A percentile compares a stretch with the other conserved stretches of the same genome.
Conservation (phyloP, 1,139 yeast species). For the Blastobotrys illinoisensis region DNA sequence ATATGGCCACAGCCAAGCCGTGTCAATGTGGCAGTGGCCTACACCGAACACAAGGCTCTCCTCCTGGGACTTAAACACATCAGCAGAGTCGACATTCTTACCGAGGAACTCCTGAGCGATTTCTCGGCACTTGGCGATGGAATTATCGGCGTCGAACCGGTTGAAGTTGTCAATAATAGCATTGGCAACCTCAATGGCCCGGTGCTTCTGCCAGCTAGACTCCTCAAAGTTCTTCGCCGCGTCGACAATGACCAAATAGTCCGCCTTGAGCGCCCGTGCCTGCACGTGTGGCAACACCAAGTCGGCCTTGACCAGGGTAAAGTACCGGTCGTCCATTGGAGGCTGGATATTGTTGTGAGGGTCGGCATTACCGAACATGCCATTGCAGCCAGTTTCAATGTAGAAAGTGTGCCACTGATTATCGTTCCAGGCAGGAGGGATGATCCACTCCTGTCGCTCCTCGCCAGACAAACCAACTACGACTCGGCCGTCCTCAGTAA, state of each 20-base stretch:
- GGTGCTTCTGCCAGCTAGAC: constrained; percentile 72
- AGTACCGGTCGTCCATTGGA: constrained; percentile 62
- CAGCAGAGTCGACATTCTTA: constrained; percentile 51
- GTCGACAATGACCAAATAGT: constrained; percentile 82
- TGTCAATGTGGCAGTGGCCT: constrained; percentile 93
- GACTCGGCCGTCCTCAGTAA: constrained; percentile 60
- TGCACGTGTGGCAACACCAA: constrained; percentile 76
- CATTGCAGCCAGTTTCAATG: constrained; percentile 88
- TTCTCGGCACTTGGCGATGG: constrained; percentile 57
- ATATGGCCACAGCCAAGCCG: constrained; percentile 97
- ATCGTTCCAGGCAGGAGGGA: constrained; percentile 50
- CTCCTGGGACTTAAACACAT: constrained; percentile 39
- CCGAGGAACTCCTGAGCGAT: constrained; percentile 67
- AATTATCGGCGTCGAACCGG: constrained; percentile 37
- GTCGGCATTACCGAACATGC: constrained; percentile 75
- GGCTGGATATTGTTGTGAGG: constrained; percentile 46
- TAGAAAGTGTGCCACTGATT: constrained; percentile 51
- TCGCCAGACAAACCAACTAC: constrained; percentile 84
- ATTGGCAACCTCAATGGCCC: constrained; percentile 72
- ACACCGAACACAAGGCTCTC: constrained; percentile 55
- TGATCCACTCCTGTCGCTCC: constrained; percentile 69
- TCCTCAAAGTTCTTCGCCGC: constrained; percentile 81
- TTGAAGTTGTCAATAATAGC: constrained; percentile 80
- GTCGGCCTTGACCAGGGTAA: constrained; percentile 63
- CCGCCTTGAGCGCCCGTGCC: constrained; percentile 74